Evolutionary conservation across 768 basidiomycete genomes (phyloP), one percentile per base, ranked within the genome.

Genomic region (Botryobasidium botryosum): DNA sequence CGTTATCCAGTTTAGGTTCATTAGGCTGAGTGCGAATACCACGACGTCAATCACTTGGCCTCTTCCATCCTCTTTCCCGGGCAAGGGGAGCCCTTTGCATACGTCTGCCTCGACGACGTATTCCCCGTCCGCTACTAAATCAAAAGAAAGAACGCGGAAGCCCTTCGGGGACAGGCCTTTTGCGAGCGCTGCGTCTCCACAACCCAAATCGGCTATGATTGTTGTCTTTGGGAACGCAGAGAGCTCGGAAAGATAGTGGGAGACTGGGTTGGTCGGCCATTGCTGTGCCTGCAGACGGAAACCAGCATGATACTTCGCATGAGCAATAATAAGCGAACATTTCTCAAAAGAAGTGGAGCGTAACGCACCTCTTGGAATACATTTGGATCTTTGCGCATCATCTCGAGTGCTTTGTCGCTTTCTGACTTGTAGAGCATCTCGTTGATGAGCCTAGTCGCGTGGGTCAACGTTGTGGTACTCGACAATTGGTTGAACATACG

Each of bases 1-100:
- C 36, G 68, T 69, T n/a, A 84, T 72, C 94, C 94, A 99, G 57
- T 99, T 96, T 13, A 77, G 82, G 26, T 85, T 83, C 94, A 99
- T 99, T 50, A 99, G 67, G 56, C 91, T 96, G 51, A 99, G 68
- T 20, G 91, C 85, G 58, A 88, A 97, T 20, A 97, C 79, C 5
- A 76, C 88, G 5, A 87, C 77, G 57, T 99, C 91, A 2, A 88
- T 85, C 2, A 97, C 60, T 51, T 85, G 79, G 1, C 75, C 86
- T 42, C 71, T 69, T 40, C 42, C 52, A n/a, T 46, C 45, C 45
- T 77, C 75, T 18, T 77, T 76, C 23, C 92, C 92, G 2, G 94
- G 91, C 4, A 97, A 60, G 2, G 92, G 92, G 8, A 97, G 63
- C 38, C 62, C 67, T 18, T 68, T 62, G 54, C 87, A 85, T 38